Evolutionary conservation across 2,329 filamentous ascomycete species (phyloP), one percentile per base, ranked within the genome.

Genomic region (Clathrospora elynae): DNA sequence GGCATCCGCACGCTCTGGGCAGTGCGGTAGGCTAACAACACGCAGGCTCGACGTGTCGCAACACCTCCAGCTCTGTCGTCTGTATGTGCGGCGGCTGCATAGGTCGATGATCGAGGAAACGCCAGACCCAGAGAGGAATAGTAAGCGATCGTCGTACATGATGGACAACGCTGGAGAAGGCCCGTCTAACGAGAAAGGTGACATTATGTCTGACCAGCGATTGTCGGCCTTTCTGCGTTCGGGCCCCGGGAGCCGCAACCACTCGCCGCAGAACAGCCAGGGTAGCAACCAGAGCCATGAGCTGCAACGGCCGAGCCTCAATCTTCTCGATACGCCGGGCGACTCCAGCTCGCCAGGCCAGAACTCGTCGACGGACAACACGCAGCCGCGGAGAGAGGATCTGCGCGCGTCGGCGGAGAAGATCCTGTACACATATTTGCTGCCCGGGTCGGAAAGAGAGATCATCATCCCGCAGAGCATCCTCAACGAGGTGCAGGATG

Each of bases 1-100:
- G 83, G 68, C 38, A 26, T 10, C 29, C 12, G 20, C 32, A 11
- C 12, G 8, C 20, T 10, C 5, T 10, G 22, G 17, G 11, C 29
- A 20, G 19, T n/a, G 40, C 4, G 7, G 35, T 7, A 24, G 8
- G 24, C 66, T 71, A 54, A 70, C 40, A 37, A 26, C n/a, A 10
- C 14, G 18, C 61, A 97, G 92, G 93, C 90, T 99, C 61, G 93
- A 99, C 84, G 93, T 99, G 47, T 92, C 93, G 11, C 93, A 99
- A 69, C 93, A 99, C 74, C 96, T 97, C 86, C 96, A 92, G 14
- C 81, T 99, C 43, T 99, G 89, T 70, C 87, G 95, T 35, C 90
- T 97, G 72, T 99, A 96, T 75, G 93, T 99, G 13, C 89, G 93
- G 64, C 91, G 96, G 72, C 81, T 99, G 40, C 88, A 93, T 57